Evolutionary conservation across 805 yeast genomes (phyloP), one percentile per base, ranked within the genome.

Genomic region (Myxozyma udenii): DNA sequence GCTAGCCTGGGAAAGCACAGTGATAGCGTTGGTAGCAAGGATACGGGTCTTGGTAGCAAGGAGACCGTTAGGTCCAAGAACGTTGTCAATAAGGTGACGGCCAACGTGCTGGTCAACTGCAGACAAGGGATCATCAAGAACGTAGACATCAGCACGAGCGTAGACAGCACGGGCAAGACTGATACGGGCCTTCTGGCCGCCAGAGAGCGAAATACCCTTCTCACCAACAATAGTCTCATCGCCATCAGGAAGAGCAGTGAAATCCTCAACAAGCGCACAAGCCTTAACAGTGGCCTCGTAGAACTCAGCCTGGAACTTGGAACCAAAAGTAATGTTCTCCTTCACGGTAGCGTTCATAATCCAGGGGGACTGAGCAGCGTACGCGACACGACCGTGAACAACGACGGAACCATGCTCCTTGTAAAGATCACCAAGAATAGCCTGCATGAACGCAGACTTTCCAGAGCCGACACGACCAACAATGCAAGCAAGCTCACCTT

Each of bases 21-120:
- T 79, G 56, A 91, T 84, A 51, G 86, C 84, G 71, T 90, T 90
- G 7, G 98, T 90, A 14, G 95, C 90, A 65, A 90, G 74, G 30
- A 90, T 73, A 61, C 80, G 83, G 58, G 93, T 79, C 69, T 87
- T 88, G 25, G 85, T 64, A 38, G 79, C 78, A 61, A 90, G 72
- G 59, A 90, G 73, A 55, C 97, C 97, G 28, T 78, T 71, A 14
- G 87, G 80, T 19, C 96, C 95, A 50, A 90, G 74, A 19, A 90
- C 96, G 64, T 85, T 82, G 60, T 82, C 83, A 60, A 86, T 82
- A 62, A 93, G 74, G 64, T 88, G 95, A 59, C 80, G 81, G 11
- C 96, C 91, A 57, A 93, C 98, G 67, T 93, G 98, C 62, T 89
- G 97, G 70, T 93, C 98, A 38, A 93, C 98, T 23, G 98, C 98